phyloP scores from a whole-genome alignment of 331 rosid species.

The Malus hybrid region DNA sequence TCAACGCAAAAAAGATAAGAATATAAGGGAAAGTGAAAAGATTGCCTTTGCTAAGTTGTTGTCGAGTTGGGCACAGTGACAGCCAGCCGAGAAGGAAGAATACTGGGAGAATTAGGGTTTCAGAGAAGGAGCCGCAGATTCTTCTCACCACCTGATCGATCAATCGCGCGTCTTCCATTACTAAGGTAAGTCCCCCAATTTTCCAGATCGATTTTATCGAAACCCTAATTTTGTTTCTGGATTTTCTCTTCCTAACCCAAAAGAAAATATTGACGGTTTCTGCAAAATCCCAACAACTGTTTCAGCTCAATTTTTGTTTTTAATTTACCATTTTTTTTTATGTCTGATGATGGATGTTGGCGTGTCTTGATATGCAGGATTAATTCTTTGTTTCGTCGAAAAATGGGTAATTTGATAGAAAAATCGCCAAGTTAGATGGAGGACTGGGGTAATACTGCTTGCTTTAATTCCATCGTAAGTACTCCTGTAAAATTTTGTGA shows the following conservation, averaged over 20 bases:
- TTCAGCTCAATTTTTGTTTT: background rate
- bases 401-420: background rate
- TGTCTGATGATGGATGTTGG: background rate
- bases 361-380: constrained; percentile 2
- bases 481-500: background rate
- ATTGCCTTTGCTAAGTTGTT: background rate
- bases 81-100: background rate
- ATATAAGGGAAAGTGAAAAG: background rate
- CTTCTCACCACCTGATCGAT: background rate
- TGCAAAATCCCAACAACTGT: background rate
- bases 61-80: background rate
- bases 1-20: no score
- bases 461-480: background rate
- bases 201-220: background rate
- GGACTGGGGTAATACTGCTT: constrained; percentile 63
- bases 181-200: background rate
- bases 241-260: background rate
- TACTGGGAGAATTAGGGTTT: background rate
- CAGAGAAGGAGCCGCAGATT: background rate
- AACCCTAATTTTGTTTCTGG: background rate
- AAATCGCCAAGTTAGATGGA: constrained; percentile 39
- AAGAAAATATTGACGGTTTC: background rate
- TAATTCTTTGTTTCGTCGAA: background rate
- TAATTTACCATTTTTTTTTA: background rate
- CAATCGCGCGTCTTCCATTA: background rate